A percentile compares a stretch with the other conserved stretches of the same genome.
phyloP scores from a whole-genome alignment of 345 rosid species.

The Trapa incisa region DNA sequence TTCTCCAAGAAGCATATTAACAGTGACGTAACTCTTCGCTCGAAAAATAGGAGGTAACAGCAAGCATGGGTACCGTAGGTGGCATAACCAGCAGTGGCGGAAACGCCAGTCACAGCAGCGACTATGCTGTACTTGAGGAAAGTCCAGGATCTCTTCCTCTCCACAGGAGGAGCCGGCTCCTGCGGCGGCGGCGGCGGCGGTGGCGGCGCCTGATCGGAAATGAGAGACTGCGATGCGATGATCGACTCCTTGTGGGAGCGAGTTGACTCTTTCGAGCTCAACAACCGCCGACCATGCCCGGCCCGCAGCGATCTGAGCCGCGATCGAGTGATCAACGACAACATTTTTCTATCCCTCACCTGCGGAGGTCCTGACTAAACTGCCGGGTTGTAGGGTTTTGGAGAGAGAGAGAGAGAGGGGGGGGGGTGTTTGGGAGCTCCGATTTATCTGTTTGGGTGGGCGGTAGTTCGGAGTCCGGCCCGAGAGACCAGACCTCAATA shows the following conservation, averaged over 20 bases:
- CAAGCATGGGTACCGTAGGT: constrained; percentile 36
- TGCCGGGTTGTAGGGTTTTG: constrained; percentile 23
- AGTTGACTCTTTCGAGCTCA: constrained; percentile 26
- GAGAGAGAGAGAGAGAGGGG: not conserved
- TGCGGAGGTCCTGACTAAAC: not conserved
- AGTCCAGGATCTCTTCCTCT: constrained; percentile 31
- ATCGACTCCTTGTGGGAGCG: constrained; percentile 27
- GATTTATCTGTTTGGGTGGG: not conserved
- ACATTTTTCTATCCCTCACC: constrained; percentile 21
- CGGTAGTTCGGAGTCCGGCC: too few species aligned
- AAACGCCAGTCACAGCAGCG: constrained; percentile 46
- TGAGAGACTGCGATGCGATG: constrained; percentile 32
- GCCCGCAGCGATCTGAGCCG: constrained; percentile 22
- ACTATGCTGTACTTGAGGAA: constrained; percentile 46
- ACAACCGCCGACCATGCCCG: constrained; percentile 16
- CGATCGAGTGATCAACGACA: constrained; percentile 37
- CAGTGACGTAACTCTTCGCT: not conserved
- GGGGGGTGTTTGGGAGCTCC: constrained; percentile 23
- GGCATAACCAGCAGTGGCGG: constrained; percentile 44
- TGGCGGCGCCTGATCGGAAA: constrained; percentile 29
- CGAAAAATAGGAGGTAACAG: too few species aligned
- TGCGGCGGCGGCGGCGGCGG: constrained; percentile 10
- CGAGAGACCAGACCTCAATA: too few species aligned
- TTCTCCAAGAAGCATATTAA: not conserved
- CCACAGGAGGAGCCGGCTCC: constrained; percentile 19